phyloP scores from a whole-genome alignment of 2,329 filamentous ascomycete genomes.

The Ophiostoma angusticollis region DNA sequence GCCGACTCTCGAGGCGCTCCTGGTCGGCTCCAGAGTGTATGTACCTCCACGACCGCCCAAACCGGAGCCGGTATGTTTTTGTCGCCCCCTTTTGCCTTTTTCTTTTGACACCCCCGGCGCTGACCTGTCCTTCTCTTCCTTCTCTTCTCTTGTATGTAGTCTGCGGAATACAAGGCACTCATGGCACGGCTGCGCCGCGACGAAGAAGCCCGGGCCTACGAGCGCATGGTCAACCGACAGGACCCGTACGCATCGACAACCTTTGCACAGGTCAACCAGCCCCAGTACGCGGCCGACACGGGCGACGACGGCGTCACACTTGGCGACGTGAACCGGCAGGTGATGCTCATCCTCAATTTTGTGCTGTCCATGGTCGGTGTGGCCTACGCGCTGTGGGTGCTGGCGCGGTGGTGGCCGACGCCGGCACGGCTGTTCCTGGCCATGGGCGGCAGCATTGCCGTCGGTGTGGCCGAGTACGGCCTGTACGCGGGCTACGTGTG shows the following conservation, averaged over 20 bases:
- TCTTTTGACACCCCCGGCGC: too few relatives aligned
- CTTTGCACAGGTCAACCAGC: constrained; percentile 42
- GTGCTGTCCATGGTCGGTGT: constrained; percentile 74
- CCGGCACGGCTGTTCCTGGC: constrained; percentile 58
- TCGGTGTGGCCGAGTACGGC: constrained; percentile 63
- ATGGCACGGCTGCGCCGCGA: constrained; percentile 77
- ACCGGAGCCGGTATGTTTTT: constrained; percentile 52
- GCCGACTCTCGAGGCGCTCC: constrained; percentile 51
- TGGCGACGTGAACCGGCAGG: constrained; percentile 64
- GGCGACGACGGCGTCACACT: constrained; percentile 53
- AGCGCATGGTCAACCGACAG: constrained; percentile 58
- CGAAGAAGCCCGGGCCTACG: constrained; percentile 71
- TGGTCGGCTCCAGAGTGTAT: constrained; percentile 62
- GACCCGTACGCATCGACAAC: constrained; percentile 33
- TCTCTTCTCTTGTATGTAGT: constrained; percentile 31
- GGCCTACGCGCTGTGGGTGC: constrained; percentile 65
- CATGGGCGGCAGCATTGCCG: constrained; percentile 54
- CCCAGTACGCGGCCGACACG: constrained; percentile 30
- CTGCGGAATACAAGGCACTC: constrained; percentile 69
- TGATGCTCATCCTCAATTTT: constrained; percentile 81
- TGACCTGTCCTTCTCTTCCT: not conserved
- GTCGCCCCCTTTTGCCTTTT: not conserved
- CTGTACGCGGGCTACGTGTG: constrained; percentile 66
- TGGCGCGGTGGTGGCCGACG: constrained; percentile 61
- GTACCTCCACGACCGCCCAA: constrained; percentile 69